Conservation (phyloP, 768 basidiomycete genomes). For the Boletus pseudopeckii region DNA sequence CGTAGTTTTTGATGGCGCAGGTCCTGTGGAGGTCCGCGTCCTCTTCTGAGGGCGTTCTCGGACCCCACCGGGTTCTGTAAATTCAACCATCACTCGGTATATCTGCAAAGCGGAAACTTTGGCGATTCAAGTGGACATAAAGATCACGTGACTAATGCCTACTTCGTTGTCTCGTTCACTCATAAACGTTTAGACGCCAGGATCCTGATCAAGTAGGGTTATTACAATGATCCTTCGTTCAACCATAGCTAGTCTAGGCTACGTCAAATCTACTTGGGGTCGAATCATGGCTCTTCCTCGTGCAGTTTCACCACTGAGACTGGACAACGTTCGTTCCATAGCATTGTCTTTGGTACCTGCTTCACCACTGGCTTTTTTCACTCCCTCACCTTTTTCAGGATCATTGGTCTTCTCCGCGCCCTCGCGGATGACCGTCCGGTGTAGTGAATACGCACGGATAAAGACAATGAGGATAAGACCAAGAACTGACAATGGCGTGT, state of each 20-base stretch:
- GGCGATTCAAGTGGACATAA: background rate
- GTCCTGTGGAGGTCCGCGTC: slow-evolving; percentile 11
- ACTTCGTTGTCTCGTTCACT: no score
- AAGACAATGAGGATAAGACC: slow-evolving; percentile 33
- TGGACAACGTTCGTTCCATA: slow-evolving; percentile 1
- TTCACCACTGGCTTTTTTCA: background rate
- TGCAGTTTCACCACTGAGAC: background rate
- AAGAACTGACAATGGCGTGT: slow-evolving; percentile 29
- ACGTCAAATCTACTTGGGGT: background rate
- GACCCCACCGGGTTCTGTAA: slow-evolving; percentile 12
- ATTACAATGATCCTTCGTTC: background rate
- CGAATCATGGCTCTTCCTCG: background rate
- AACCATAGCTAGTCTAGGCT: background rate
- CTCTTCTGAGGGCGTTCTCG: slow-evolving; percentile 27
- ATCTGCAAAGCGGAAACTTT: background rate
- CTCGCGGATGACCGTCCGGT: slow-evolving; percentile 23
- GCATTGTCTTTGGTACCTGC: background rate
- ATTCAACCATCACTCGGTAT: slow-evolving; percentile 17
- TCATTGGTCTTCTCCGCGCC: slow-evolving; percentile 21
- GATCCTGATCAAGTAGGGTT: background rate
- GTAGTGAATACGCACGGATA: slow-evolving; percentile 35
- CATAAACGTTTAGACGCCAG: no score
- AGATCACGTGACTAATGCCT: slow-evolving; percentile 12
- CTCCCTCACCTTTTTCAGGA: slow-evolving; percentile 26
- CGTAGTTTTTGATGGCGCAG: background rate